Conservation (phyloP, 2,329 filamentous ascomycete species). For the Hirsutella minnesotensis region DNA sequence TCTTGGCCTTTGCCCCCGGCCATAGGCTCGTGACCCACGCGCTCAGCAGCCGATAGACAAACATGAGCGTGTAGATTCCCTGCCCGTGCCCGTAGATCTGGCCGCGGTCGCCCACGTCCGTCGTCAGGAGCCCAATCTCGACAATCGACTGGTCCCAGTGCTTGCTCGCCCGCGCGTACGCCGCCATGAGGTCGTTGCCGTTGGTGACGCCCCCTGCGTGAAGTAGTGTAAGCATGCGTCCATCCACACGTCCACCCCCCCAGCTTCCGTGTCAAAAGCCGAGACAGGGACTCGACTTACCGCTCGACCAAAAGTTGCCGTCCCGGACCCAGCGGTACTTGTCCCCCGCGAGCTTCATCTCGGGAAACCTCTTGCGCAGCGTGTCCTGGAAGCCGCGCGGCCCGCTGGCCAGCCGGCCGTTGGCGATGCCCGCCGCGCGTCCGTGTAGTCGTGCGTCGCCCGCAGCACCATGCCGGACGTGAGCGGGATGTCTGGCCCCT, state of each 20-base stretch:
- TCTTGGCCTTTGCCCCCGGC: background rate
- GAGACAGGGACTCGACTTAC: constrained; percentile 18
- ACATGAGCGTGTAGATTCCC: constrained; percentile 16
- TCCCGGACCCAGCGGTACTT: constrained; percentile 38
- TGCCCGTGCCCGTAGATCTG: constrained; percentile 24
- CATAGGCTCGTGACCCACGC: constrained; percentile 11
- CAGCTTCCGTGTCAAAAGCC: too few relatives aligned
- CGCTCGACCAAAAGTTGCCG: constrained; percentile 42
- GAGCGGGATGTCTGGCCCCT: constrained; percentile 24
- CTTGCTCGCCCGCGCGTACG: constrained; percentile 32
- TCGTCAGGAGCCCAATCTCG: constrained; percentile 30
- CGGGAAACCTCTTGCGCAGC: constrained; percentile 24
- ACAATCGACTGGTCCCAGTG: constrained; percentile 30
- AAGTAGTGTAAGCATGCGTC: background rate
- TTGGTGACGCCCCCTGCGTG: constrained; percentile 40
- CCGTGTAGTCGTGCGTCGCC: constrained; percentile 30
- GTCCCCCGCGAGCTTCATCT: constrained; percentile 30
- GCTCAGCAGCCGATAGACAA: constrained; percentile 26
- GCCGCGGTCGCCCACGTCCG: constrained; percentile 36
- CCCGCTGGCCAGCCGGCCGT: constrained; percentile 33
- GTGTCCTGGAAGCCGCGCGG: constrained; percentile 30
- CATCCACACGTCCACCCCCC: too few relatives aligned
- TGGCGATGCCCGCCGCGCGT: constrained; percentile 34
- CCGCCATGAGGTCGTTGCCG: constrained; percentile 42
- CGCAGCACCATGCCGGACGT: constrained; percentile 27